Conservation (phyloP, 371 early-diverging fungal genomes). For the Vavraia culicis region DNA sequence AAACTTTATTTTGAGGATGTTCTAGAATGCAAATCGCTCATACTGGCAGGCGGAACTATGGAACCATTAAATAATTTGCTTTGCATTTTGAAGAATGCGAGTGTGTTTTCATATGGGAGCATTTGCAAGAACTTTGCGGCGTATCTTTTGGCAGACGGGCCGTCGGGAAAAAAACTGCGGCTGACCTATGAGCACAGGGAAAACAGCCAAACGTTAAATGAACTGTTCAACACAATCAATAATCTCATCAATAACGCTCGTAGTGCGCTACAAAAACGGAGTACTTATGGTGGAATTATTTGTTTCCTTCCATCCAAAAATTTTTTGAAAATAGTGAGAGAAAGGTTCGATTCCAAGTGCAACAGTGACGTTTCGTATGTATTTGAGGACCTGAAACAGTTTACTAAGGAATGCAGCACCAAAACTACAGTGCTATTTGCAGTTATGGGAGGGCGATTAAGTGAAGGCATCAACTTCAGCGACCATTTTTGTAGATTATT, state of each 20-base stretch:
- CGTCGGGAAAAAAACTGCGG: neutral
- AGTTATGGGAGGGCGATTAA: conserved; percentile 81
- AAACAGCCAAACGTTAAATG: conserved; percentile 1
- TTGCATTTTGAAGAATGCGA: neutral
- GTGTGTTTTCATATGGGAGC: neutral
- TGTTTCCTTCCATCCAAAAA: conserved; percentile 42
- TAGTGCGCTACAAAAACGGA: neutral
- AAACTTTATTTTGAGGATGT: conserved; percentile 56
- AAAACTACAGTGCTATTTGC: conserved; percentile 55
- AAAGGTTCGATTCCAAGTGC: conserved; percentile 2
- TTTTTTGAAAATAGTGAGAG: conserved; percentile 23
- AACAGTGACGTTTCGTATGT: neutral
- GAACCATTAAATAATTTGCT: conserved; percentile 47
- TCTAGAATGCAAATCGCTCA: conserved; percentile 56
- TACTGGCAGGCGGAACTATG: conserved; percentile 86
- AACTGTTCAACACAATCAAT: conserved; percentile 7
- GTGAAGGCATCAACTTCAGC: conserved; percentile 76
- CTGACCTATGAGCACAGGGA: conserved; percentile 2
- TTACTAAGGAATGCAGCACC: neutral
- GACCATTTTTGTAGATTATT: conserved; percentile 44
- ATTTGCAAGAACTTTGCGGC: conserved; percentile 7
- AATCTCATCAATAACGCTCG: neutral
- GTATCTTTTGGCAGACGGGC: conserved; percentile 6
- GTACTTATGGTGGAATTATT: conserved; percentile 28
- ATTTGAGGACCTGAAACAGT: too few relatives aligned